phyloP scores from a whole-genome alignment of 2,329 filamentous ascomycete genomes.

The Bretziella fagacearum region DNA sequence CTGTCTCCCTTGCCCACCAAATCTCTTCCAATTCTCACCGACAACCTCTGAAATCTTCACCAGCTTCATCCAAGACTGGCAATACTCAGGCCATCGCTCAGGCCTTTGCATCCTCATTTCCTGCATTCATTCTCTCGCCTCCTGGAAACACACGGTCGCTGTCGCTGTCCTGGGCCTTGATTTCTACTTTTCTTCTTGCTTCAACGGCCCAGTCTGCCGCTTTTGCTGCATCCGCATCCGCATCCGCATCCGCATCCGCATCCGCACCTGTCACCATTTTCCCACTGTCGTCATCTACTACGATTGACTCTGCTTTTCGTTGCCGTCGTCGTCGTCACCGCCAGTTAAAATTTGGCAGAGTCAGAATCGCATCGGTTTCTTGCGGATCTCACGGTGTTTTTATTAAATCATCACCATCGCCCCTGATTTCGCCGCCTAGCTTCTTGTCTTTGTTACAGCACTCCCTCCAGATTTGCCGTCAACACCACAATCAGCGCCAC shows the following conservation, averaged over 20 bases:
- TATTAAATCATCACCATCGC: background rate
- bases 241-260: too few relatives aligned
- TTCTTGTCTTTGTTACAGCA: background rate
- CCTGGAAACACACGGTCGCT: background rate
- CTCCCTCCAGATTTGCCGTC: slow-evolving; percentile 1
- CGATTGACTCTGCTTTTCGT: too few relatives aligned
- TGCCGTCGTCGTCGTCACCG: too few relatives aligned
- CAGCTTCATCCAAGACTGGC: background rate
- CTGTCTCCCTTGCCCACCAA: background rate
- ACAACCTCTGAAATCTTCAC: background rate
- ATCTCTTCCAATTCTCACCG: background rate
- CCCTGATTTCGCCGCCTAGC: background rate
- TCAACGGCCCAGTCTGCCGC: too few relatives aligned
- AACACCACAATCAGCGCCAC: slow-evolving; percentile 1
- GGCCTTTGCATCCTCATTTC: background rate
- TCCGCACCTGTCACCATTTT: too few relatives aligned
- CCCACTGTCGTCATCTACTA: too few relatives aligned
- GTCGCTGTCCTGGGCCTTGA: background rate
- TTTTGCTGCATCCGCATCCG: too few relatives aligned
- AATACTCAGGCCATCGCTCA: background rate
- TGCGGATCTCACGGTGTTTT: background rate
- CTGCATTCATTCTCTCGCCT: background rate
- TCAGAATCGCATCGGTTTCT: too few relatives aligned
- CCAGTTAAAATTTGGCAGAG: too few relatives aligned
- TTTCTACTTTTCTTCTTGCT: too few relatives aligned